Base-by-base conservation (phyloP, 495 filamentous ascomycete genomes). In the Hypoxylon intermedium region DNA sequence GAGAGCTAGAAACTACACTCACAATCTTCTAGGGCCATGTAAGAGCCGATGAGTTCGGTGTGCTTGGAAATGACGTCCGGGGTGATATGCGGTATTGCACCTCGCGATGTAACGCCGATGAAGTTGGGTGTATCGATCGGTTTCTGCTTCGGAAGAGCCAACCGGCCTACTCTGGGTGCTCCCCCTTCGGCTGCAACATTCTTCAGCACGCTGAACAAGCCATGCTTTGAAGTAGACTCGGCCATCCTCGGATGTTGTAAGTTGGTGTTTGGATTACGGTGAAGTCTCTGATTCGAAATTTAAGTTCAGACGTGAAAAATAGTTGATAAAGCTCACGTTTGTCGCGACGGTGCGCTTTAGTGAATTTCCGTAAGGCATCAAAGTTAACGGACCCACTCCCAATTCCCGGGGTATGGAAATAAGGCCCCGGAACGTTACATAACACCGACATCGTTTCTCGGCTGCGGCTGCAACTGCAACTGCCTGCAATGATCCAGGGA, bases 21-120 rank as follows among this genome's bases (percentile, higher is more conserved):
- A 97, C 94, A 98, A 73, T 98, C 95, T 82, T 98, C 94, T 9
- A 98, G 73, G 9, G 89, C 91, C 53, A 92, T 77, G 72, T 93
- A 96, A 19, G 91, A 77, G 42, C 89, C 90, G 15, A 73, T 75
- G 36, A 92, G 78, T 5, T 82, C 67, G 5, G 87, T 85, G 60
- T 89, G 81, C 30, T 85, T 83, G 20, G 74, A 72, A 59, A 93
- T 75, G 61, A 89, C 87, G 78, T 98, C 94, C 49, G 91, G 93
- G 12, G 92, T 85, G 47, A 98, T 74, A 75, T 98, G 94, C 18
- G 94, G 90, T 23, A 97, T 76, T 1, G 79, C 82, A 9, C 94
- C 94, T 55, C 94, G 83, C 34, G 95, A 96, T 2, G 89, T 89
- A 60, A 87, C 74, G 26, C 84, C 86, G 34, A 97, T 72, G 71